Evolutionary conservation across 805 yeast genomes (phyloP).

Genomic region (fission yeast (Schizosaccharomyces pombe)): DNA sequence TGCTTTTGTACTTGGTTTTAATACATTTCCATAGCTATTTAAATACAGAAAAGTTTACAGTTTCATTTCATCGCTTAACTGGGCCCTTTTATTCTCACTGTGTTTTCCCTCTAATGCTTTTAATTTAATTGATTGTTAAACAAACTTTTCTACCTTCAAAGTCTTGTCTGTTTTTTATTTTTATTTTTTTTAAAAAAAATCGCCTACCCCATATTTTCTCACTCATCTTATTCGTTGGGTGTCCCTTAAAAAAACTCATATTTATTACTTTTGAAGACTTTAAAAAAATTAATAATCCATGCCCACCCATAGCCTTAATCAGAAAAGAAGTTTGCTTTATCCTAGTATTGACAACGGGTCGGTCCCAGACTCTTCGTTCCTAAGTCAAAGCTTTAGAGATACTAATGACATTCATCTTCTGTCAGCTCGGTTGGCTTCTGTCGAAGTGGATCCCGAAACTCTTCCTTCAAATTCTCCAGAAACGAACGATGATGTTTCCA

Average conservation of each 20-base stretch:
- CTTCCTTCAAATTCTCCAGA: constrained; percentile 9
- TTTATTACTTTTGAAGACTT: background rate
- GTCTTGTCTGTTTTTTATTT: background rate
- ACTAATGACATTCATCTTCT: constrained; percentile 5
- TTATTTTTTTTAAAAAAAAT: background rate
- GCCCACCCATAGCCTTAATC: background rate
- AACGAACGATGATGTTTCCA: constrained; percentile 8
- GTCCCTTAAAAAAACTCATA: background rate
- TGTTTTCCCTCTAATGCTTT: too few species aligned
- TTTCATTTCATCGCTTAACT: too few species aligned
- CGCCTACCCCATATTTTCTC: too few species aligned
- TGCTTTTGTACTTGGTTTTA: too few species aligned
- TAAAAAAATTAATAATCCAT: too few species aligned
- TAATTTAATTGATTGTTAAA: too few species aligned
- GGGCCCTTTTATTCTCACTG: too few species aligned
- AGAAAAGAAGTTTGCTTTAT: background rate
- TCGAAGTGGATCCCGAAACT: constrained; percentile 9
- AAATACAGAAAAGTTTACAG: too few species aligned
- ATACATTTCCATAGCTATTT: too few species aligned
- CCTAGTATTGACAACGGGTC: background rate
- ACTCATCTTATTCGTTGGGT: background rate
- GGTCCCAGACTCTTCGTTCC: background rate
- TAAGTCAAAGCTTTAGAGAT: background rate
- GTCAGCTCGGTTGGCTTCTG: constrained; percentile 6
- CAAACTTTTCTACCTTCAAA: background rate